Conservation (phyloP, 768 basidiomycete species). For the Daedaleopsis sinensis region DNA sequence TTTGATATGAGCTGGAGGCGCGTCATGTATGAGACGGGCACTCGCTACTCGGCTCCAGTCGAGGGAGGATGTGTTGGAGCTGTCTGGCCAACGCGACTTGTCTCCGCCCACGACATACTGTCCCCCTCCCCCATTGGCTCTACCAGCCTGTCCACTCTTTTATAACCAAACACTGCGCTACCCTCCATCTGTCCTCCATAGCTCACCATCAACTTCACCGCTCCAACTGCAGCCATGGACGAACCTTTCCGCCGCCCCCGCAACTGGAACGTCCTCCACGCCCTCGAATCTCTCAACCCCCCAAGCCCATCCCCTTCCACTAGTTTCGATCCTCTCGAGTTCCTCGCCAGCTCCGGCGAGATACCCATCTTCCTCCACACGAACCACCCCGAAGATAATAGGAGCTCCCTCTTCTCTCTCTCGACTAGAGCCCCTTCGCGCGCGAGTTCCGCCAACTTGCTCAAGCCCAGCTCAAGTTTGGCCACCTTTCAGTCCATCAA, state of each 20-base stretch:
- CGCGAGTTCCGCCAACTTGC: neutral
- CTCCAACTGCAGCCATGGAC: neutral
- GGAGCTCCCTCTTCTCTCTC: neutral
- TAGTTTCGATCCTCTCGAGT: slow-evolving; percentile 21
- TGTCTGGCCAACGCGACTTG: too few species aligned
- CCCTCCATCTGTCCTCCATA: neutral
- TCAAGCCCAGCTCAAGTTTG: slow-evolving; percentile 20
- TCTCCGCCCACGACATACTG: too few species aligned
- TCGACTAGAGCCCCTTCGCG: slow-evolving; percentile 1
- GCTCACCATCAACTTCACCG: neutral
- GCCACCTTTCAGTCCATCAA: slow-evolving; percentile 22
- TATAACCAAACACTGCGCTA: too few species aligned
- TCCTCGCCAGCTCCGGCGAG: slow-evolving; percentile 28
- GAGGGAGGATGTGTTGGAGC: too few species aligned
- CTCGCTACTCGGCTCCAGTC: too few species aligned
- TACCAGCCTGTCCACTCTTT: too few species aligned
- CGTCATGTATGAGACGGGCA: too few species aligned
- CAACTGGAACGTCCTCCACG: slow-evolving; percentile 28
- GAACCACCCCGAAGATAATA: neutral
- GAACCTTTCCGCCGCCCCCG: slow-evolving; percentile 7
- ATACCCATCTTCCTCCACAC: slow-evolving; percentile 31
- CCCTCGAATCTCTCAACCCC: slow-evolving; percentile 24
- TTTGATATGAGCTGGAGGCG: too few species aligned
- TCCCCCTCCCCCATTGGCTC: too few species aligned
- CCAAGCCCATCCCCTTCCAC: slow-evolving; percentile 28